A percentile compares a stretch with the other conserved stretches of the same genome.
These are phyloP conservation scores for Irpex sp. DNA, from an alignment of 1,284 basidiomycete species.

Conservation along the genomic window DNA sequence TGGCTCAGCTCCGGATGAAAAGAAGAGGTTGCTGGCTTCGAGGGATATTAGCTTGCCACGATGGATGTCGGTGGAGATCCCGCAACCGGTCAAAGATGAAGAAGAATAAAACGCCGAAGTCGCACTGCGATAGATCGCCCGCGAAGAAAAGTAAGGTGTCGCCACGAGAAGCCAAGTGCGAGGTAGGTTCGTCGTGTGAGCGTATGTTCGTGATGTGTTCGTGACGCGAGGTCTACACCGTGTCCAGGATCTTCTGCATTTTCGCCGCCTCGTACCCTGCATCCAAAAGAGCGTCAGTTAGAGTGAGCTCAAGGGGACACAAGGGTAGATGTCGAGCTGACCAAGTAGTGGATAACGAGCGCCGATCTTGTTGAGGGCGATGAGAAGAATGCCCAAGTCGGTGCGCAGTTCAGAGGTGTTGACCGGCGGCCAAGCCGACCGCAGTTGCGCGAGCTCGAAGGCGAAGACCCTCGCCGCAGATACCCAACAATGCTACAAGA, in stretches of 20 bases:
- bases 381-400: conserved; percentile 58
- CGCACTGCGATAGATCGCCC: conserved; percentile 12
- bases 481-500: conserved; percentile 63
- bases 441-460: conserved; percentile 55
- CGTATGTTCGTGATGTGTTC: background rate
- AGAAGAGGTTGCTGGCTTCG: background rate
- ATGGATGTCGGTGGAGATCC: background rate
- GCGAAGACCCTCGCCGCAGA: conserved; percentile 61
- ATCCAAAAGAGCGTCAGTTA: conserved; percentile 12
- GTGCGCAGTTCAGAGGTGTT: conserved; percentile 52
- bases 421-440: conserved; percentile 55
- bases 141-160: conserved; percentile 3
- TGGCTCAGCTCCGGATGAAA: background rate
- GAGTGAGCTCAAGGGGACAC: conserved; percentile 10
- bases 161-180: conserved; percentile 10
- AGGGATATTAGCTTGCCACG: conserved; percentile 8
- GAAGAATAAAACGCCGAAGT: conserved; percentile 1
- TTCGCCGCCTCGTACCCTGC: conserved; percentile 37
- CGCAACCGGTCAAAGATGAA: conserved; percentile 3
- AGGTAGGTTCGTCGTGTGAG: conserved; percentile 7
- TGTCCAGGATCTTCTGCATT: conserved; percentile 32
- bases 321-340: conserved; percentile 25
- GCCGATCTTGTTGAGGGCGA: conserved; percentile 59
- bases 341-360: conserved; percentile 58
- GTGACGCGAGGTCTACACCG: conserved; percentile 19